Evolutionary conservation across 805 yeast genomes (phyloP), one percentile per base, ranked within the genome.

Genomic region (Pichia californica): DNA sequence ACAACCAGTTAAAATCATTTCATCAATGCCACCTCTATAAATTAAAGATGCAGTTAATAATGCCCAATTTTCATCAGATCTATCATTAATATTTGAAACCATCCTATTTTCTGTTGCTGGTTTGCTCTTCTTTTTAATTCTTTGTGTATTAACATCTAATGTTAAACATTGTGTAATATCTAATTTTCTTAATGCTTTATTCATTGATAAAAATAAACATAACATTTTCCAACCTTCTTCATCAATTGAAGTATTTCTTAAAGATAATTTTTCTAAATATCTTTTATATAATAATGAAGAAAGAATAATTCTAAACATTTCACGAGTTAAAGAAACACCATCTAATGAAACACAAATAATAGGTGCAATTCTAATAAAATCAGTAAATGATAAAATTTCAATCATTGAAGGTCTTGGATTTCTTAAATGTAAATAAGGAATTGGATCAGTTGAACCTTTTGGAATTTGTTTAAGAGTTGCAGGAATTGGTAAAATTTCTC

Each of bases 401-500:
- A 91, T 81, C 67, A 87, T 66, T 0, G 96, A 85, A 2, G 98
- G 98, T 41, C 78, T 71, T n/a, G 96, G 94, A 56, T 89, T 89
- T 54, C 85, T 67, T 46, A 91, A 68, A 54, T 83, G 87, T 45
- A 89, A 60, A 4, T 76, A 58, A 6, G 86, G 79, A 20, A 89
- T 61, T 4, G 96, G 95, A 1, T 85, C 80, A 36, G 81, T 73
- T 25, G 88, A 79, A 19, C 84, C 87, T 55, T 79, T 80, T 1
- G 86, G 85, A 48, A 89, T 72, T 58, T 87, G 95, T 55, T 83
- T 83, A 52, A 86, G 57, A 7, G 91, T 88, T 3, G 95, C 91
- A 3, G 95, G 91, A 39, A 89, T 89, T 2, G 98, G 97, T 48
- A 89, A 62, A 45, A 89, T 89, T 56, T 89, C 97, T 43, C 97